Evolutionary conservation across 2,329 filamentous ascomycete species (phyloP).

Genomic region (Xylogone sp.): DNA sequence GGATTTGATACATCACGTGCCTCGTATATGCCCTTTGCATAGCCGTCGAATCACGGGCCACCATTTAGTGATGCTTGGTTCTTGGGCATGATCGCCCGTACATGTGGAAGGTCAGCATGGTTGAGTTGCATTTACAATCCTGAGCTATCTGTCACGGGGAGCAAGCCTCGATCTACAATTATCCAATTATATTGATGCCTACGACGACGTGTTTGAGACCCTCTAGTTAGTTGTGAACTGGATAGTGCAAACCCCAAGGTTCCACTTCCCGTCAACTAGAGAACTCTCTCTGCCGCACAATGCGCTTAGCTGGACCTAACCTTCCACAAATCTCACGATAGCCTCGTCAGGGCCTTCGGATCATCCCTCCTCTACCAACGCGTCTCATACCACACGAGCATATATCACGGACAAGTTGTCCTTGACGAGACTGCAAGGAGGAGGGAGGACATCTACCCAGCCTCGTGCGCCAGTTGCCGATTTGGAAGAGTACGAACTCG

Average conservation of each 20-base stretch:
- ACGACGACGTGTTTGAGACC: background rate
- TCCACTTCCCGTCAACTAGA: background rate
- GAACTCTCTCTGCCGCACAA: background rate
- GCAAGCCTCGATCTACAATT: background rate
- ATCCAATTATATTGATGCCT: background rate
- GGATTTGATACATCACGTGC: too few species aligned
- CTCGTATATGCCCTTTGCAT: too few species aligned
- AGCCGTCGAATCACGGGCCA: too few species aligned
- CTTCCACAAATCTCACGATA: slow-evolving; percentile 16
- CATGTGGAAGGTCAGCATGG: too few species aligned
- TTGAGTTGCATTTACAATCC: too few species aligned
- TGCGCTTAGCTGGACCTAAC: background rate
- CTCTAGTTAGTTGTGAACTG: background rate
- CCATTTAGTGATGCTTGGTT: too few species aligned
- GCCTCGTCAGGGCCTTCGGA: slow-evolving; percentile 8
- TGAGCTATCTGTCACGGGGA: background rate
- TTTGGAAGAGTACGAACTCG: slow-evolving; percentile 26
- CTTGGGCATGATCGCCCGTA: too few species aligned
- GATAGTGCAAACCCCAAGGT: background rate
- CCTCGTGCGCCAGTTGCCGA: slow-evolving; percentile 8
- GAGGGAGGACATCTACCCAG: slow-evolving; percentile 16
- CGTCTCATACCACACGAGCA: background rate
- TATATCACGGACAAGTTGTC: slow-evolving; percentile 7
- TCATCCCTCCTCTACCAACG: slow-evolving; percentile 16
- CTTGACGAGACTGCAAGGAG: slow-evolving; percentile 15